Evolutionary conservation across 2,329 filamentous ascomycete species (phyloP).

Genomic region (Eutypella sp.): DNA sequence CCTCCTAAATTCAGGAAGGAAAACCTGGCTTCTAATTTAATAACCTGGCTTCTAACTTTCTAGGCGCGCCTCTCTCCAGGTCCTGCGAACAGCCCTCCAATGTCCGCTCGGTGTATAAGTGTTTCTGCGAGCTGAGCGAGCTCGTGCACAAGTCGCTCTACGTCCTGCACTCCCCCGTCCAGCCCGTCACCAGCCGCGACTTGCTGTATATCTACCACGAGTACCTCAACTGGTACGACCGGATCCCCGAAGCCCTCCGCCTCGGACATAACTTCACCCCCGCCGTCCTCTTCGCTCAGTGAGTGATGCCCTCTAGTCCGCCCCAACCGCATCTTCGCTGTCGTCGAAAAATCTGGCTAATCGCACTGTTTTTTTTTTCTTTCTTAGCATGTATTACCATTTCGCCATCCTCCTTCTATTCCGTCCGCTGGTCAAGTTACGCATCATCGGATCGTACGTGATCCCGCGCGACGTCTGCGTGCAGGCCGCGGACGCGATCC

Average conservation of each 20-base stretch:
- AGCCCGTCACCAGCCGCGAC: slow-evolving; percentile 58
- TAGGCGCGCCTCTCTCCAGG: slow-evolving; percentile 48
- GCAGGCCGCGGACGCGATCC: slow-evolving; percentile 56
- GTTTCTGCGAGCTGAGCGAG: slow-evolving; percentile 68
- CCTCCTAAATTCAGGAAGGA: not conserved
- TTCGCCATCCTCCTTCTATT: slow-evolving; percentile 70
- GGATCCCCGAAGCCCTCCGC: slow-evolving; percentile 58
- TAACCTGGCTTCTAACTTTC: slow-evolving; percentile 9
- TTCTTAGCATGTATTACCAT: slow-evolving; percentile 62
- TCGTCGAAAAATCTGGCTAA: not conserved
- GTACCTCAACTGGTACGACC: slow-evolving; percentile 68
- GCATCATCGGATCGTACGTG: slow-evolving; percentile 58
- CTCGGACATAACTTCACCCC: slow-evolving; percentile 67
- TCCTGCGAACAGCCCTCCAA: slow-evolving; percentile 61
- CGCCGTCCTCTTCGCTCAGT: slow-evolving; percentile 71
- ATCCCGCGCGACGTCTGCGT: slow-evolving; percentile 62
- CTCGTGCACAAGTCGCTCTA: slow-evolving; percentile 68
- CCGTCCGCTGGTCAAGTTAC: slow-evolving; percentile 62
- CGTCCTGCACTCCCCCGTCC: slow-evolving; percentile 66
- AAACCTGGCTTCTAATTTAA: slow-evolving; percentile 2
- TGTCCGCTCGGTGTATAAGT: slow-evolving; percentile 62
- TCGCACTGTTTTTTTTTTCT: slow-evolving; percentile 3
- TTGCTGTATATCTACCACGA: slow-evolving; percentile 61
- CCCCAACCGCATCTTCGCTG: not conserved
- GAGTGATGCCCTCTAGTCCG: slow-evolving; percentile 31